Conservation (phyloP, 2,329 filamentous ascomycete species). For the Epichloe gansuensis region DNA sequence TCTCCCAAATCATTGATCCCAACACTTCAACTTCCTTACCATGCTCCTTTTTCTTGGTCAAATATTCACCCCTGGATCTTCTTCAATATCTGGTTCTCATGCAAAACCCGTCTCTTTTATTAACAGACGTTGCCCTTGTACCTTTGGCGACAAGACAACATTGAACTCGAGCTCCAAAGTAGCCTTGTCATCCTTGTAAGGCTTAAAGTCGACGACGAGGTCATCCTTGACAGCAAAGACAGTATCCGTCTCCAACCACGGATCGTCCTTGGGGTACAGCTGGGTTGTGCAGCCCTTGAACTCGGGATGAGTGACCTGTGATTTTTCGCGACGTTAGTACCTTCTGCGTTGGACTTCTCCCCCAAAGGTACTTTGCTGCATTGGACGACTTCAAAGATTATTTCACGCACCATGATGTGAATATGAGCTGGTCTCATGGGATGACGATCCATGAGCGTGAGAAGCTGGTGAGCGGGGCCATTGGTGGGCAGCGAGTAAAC, state of each 20-base stretch:
- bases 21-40: no score
- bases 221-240: constrained; percentile 44
- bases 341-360: no score
- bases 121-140: constrained; percentile 28
- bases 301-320: constrained; percentile 41
- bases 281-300: constrained; percentile 65
- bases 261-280: constrained; percentile 58
- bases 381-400: no score
- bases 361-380: no score
- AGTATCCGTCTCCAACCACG: constrained; percentile 41
- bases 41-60: not conserved
- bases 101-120: not conserved
- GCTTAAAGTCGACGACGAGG: constrained; percentile 37
- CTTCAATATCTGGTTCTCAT: no score
- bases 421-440: constrained; percentile 38
- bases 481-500: constrained; percentile 60
- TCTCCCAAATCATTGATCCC: not conserved
- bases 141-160: constrained; percentile 29
- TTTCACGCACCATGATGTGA: constrained; percentile 33
- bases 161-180: constrained; percentile 29
- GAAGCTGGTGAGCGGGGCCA: constrained; percentile 32
- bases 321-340: not conserved
- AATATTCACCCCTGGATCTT: no score
- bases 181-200: constrained; percentile 27
- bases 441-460: constrained; percentile 35